Conservation (phyloP, 2,329 filamentous ascomycete species). For the Cryoendolithus antarcticus region DNA sequence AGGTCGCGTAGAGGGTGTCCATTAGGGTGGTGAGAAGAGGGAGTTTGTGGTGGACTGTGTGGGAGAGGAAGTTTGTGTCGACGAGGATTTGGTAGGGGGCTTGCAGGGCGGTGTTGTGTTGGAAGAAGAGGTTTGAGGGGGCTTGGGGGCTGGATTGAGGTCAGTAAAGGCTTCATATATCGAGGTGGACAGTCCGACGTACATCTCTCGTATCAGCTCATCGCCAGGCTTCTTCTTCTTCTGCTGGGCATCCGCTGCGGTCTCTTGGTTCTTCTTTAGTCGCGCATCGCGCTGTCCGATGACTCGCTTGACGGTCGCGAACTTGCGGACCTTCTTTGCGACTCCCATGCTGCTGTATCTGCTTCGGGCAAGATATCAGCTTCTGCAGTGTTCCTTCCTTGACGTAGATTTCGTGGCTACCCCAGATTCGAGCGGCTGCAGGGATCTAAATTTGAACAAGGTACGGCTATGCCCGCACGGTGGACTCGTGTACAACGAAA, state of each 20-base stretch:
- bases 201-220: constrained; percentile 63
- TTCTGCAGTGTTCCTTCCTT: too few species aligned
- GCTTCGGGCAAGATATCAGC: too few species aligned
- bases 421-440: too few species aligned
- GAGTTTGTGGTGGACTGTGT: constrained; percentile 84
- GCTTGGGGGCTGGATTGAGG: constrained; percentile 19
- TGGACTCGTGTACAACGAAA: too few species aligned
- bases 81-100: constrained; percentile 72
- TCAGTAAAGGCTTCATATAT: neutral
- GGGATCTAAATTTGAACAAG: too few species aligned
- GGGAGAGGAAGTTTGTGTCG: constrained; percentile 83
- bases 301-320: constrained; percentile 69
- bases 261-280: constrained; percentile 68
- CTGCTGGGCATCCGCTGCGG: constrained; percentile 46
- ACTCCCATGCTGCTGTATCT: constrained; percentile 56
- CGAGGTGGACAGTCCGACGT: constrained; percentile 13
- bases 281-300: constrained; percentile 71
- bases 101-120: constrained; percentile 73
- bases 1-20: constrained; percentile 88
- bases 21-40: constrained; percentile 80
- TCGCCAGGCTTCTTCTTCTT: constrained; percentile 42
- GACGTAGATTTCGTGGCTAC: too few species aligned
- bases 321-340: constrained; percentile 84
- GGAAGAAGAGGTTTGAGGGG: constrained; percentile 61
- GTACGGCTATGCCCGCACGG: too few species aligned